phyloP scores from a whole-genome alignment of 1,284 basidiomycete genomes.

The Ganoderma leucocontextum region DNA sequence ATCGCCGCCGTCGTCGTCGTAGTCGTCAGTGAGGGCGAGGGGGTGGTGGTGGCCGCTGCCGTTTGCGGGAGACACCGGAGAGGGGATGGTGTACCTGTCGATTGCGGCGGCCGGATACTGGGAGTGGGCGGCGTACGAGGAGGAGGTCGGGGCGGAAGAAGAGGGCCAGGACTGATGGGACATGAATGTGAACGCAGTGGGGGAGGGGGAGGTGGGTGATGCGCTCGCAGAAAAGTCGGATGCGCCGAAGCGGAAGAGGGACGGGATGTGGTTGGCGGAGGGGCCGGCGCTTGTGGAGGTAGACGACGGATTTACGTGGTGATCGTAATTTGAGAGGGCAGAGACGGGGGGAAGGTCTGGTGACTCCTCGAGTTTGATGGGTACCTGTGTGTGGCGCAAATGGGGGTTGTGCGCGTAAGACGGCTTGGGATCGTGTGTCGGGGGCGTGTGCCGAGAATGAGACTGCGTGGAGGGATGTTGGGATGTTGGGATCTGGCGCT shows the following conservation, averaged over 20 bases:
- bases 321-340: slow-evolving; percentile 30
- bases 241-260: slow-evolving; percentile 41
- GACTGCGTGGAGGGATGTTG: slow-evolving; percentile 25
- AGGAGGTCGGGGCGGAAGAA: slow-evolving; percentile 33
- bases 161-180: slow-evolving; percentile 37
- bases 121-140: slow-evolving; percentile 31
- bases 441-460: slow-evolving; percentile 19
- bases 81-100: slow-evolving; percentile 37
- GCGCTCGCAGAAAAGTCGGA: slow-evolving; percentile 35
- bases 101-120: slow-evolving; percentile 31
- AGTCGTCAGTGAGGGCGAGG: slow-evolving; percentile 43
- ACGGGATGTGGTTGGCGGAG: slow-evolving; percentile 22
- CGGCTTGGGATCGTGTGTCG: slow-evolving; percentile 33
- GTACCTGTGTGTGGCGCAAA: slow-evolving; percentile 32
- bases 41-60: slow-evolving; percentile 36
- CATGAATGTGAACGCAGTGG: slow-evolving; percentile 45
- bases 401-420: slow-evolving; percentile 32
- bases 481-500: slow-evolving; percentile 7
- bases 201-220: slow-evolving; percentile 34
- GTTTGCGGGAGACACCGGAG: slow-evolving; percentile 31
- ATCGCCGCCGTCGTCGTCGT: slow-evolving; percentile 48
- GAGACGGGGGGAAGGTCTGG: slow-evolving; percentile 36
- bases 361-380: slow-evolving; percentile 40
- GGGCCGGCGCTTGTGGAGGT: slow-evolving; percentile 1
- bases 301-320: slow-evolving; percentile 32